phyloP scores from a whole-genome alignment of 2,329 filamentous ascomycete species.

The Thermothelomyces thermophilus region DNA sequence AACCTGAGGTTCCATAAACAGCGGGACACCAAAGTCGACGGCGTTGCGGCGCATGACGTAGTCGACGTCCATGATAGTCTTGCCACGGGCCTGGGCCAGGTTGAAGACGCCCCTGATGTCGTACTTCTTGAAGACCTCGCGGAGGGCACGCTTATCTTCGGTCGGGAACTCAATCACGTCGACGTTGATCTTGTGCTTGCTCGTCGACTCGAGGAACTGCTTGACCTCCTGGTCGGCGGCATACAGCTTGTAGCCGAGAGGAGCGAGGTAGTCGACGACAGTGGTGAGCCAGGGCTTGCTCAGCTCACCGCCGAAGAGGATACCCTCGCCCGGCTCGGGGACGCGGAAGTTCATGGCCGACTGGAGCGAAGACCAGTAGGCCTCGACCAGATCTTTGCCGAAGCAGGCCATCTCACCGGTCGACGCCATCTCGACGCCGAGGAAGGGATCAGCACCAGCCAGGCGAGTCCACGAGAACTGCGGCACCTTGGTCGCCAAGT shows the following conservation, averaged over 20 bases:
- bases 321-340: conserved; percentile 87
- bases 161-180: conserved; percentile 96
- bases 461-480: conserved; percentile 99
- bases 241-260: conserved; percentile 90
- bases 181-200: conserved; percentile 62
- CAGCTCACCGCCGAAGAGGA: conserved; percentile 85
- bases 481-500: conserved; percentile 93
- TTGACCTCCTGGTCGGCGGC: conserved; percentile 79
- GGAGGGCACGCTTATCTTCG: conserved; percentile 87
- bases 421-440: conserved; percentile 94
- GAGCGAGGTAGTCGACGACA: conserved; percentile 80
- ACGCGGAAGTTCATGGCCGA: conserved; percentile 99
- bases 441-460: conserved; percentile 91
- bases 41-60: conserved; percentile 98
- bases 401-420: conserved; percentile 99
- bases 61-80: conserved; percentile 82
- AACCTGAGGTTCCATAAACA: conserved; percentile 98
- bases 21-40: conserved; percentile 93
- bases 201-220: conserved; percentile 66
- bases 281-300: conserved; percentile 63
- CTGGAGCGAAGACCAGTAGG: conserved; percentile 95
- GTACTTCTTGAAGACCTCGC: conserved; percentile 95
- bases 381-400: conserved; percentile 89
- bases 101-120: conserved; percentile 96
- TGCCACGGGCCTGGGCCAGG: conserved; percentile 74